These are phyloP conservation scores for Sphagnum fallax DNA, from an alignment of 228 moss, liverwort and hornwort species.

Conservation along the genomic window DNA sequence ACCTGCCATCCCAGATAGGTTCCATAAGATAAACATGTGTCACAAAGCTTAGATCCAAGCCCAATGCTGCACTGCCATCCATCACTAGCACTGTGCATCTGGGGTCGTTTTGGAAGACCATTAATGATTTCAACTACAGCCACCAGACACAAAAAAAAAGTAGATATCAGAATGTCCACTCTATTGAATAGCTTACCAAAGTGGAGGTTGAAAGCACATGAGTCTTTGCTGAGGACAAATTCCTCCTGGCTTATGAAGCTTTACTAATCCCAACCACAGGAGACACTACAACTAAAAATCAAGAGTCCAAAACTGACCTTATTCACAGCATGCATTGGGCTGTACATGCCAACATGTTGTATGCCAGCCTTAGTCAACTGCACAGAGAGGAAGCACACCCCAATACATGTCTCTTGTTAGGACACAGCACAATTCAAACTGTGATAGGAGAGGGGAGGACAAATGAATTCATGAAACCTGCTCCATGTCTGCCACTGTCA, in stretches of 20 bases:
- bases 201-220: no score
- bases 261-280: no score
- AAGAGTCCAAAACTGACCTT: constrained; percentile 33
- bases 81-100: constrained; percentile 85
- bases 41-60: constrained; percentile 92
- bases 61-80: constrained; percentile 85
- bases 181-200: neutral
- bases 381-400: constrained; percentile 5
- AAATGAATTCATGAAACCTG: neutral
- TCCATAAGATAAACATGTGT: constrained; percentile 97
- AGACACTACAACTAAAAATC: neutral
- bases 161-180: neutral
- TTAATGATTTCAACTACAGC: constrained; percentile 76
- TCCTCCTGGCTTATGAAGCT: no score
- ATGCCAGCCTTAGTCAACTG: constrained; percentile 78
- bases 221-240: no score
- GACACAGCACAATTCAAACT: no score
- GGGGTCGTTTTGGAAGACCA: constrained; percentile 62
- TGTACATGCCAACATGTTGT: constrained; percentile 83
- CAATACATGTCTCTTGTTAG: neutral
- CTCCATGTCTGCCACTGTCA: no score
- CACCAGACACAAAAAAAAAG: neutral
- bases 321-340: constrained; percentile 75
- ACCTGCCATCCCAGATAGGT: constrained; percentile 98
- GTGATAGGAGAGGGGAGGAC: neutral